These are phyloP conservation scores for Eutrema japonicum DNA, from an alignment of 345 rosid genomes.

Conservation along the genomic window DNA sequence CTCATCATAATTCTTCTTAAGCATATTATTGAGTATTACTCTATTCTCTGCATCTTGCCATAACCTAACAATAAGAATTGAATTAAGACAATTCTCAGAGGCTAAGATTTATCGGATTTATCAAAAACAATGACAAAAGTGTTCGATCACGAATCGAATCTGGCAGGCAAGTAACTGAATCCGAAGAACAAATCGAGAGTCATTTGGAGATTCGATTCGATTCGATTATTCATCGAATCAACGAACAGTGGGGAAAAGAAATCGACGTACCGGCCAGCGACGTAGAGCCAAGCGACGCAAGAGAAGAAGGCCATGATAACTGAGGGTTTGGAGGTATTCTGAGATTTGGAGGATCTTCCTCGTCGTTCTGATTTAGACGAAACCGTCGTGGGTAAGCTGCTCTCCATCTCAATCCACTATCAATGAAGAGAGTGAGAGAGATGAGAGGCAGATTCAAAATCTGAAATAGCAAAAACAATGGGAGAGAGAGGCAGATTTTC, in stretches of 20 bases:
- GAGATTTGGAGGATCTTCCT: conserved; percentile 68
- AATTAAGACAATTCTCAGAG: too few species aligned
- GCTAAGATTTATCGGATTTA: neutral
- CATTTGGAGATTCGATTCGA: neutral
- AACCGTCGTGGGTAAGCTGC: conserved; percentile 57
- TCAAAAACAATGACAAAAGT: neutral
- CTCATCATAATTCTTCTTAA: conserved; percentile 71
- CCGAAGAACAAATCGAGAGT: conserved; percentile 13
- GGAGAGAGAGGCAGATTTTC: neutral
- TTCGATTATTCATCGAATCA: neutral
- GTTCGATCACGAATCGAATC: conserved; percentile 9
- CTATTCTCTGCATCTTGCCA: conserved; percentile 98
- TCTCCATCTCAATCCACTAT: conserved; percentile 60
- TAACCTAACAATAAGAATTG: conserved; percentile 55
- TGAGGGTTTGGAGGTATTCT: conserved; percentile 67
- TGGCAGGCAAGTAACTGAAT: neutral
- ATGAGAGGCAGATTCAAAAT: neutral
- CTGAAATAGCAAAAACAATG: neutral
- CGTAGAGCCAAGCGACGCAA: conserved; percentile 96
- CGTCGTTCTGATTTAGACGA: conserved; percentile 65
- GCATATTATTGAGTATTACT: conserved; percentile 64
- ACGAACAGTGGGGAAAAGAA: neutral
- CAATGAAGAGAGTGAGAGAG: neutral
- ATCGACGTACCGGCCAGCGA: conserved; percentile 75
- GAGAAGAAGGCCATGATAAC: conserved; percentile 80